A percentile compares a stretch with the other conserved stretches of the same genome.
Conservation (phyloP, 2,329 filamentous ascomycete genomes). For the Aspergillus neoniger region DNA sequence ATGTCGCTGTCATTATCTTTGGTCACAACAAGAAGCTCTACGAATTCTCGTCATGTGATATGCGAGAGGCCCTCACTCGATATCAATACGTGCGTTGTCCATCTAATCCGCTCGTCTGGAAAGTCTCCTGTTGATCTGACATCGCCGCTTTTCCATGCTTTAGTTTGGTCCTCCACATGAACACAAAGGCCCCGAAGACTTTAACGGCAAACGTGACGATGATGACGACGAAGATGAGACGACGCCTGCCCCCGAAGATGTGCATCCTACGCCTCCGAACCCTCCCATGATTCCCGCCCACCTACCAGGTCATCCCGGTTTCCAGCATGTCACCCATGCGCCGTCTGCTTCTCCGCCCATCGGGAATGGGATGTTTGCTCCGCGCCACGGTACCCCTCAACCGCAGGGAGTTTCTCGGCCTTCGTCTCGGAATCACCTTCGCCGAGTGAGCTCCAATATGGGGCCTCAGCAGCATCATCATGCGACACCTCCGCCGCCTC, state of each 20-base stretch:
- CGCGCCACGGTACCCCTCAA: constrained; percentile 79
- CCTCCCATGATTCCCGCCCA: constrained; percentile 68
- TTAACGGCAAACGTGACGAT: constrained; percentile 72
- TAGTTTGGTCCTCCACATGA: constrained; percentile 92
- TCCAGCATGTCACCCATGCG: constrained; percentile 79
- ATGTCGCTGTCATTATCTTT: constrained; percentile 98
- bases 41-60: constrained; percentile 92
- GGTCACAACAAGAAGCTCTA: constrained; percentile 99
- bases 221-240: constrained; percentile 81
- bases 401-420: constrained; percentile 74
- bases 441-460: constrained; percentile 73
- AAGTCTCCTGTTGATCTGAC: constrained; percentile 15
- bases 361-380: constrained; percentile 71
- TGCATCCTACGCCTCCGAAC: constrained; percentile 51
- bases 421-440: constrained; percentile 76
- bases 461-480: constrained; percentile 65
- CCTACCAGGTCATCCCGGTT: constrained; percentile 67
- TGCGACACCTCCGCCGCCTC: constrained; percentile 60
- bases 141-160: constrained; percentile 19
- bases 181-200: constrained; percentile 93
- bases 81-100: constrained; percentile 79
- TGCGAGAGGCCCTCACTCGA: constrained; percentile 82
- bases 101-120: background rate
- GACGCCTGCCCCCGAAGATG: constrained; percentile 70
- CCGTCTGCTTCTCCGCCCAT: constrained; percentile 89